phyloP scores from a whole-genome alignment of 164 flowering plant species.

The Stephania japonica region DNA sequence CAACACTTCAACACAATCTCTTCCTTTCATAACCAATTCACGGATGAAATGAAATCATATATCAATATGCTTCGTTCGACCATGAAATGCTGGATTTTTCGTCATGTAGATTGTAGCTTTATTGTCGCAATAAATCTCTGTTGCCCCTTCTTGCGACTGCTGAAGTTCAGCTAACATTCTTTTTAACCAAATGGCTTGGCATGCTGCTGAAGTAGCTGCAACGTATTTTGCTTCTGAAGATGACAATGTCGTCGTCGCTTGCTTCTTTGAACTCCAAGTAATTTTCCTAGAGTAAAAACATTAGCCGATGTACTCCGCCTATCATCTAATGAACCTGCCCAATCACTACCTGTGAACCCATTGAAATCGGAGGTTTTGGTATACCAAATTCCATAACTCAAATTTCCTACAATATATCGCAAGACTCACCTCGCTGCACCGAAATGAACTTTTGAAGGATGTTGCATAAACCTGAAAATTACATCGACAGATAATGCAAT shows the following conservation, averaged over 20 bases:
- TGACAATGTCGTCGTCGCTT: not conserved
- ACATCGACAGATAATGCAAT: constrained; percentile 5
- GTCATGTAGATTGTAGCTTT: too few relatives aligned
- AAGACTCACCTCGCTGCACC: constrained; percentile 11
- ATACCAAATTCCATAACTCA: constrained; percentile 5
- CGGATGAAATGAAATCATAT: too few relatives aligned
- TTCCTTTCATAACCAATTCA: too few relatives aligned
- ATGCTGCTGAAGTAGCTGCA: not conserved
- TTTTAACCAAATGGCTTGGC: constrained; percentile 18
- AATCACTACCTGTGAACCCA: constrained; percentile 3
- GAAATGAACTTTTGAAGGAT: not conserved
- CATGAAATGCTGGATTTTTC: too few relatives aligned
- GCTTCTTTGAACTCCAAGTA: constrained; percentile 14
- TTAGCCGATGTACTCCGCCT: constrained; percentile 11
- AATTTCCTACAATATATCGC: not conserved
- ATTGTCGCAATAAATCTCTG: too few relatives aligned
- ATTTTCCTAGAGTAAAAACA: constrained; percentile 6
- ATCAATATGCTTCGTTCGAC: too few relatives aligned
- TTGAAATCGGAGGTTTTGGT: not conserved
- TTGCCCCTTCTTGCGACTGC: constrained; percentile 5
- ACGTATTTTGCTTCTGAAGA: constrained; percentile 17
- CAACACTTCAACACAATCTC: too few relatives aligned
- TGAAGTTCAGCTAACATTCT: not conserved
- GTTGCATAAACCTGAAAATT: constrained; percentile 10
- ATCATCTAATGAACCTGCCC: constrained; percentile 10